These are phyloP conservation scores for Pterulicium gracile DNA, from an alignment of 1,284 basidiomycete genomes.

Conservation along the genomic window DNA sequence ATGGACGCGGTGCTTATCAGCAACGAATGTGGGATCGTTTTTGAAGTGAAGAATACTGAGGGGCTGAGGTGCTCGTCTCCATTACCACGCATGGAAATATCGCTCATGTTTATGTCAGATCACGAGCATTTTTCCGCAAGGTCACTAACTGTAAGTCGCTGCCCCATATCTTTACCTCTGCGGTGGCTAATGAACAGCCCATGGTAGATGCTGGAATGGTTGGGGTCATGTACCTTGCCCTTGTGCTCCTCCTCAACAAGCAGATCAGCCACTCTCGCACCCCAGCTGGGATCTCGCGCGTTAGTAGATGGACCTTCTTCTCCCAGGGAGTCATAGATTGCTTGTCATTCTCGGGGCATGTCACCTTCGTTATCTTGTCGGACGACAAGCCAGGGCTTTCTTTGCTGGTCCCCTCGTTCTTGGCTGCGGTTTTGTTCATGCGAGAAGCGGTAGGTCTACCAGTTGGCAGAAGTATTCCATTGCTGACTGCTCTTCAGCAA, in stretches of 20 bases:
- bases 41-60: constrained; percentile 51
- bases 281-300: constrained; percentile 64
- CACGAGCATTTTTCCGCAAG: constrained; percentile 66
- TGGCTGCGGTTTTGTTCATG: constrained; percentile 61
- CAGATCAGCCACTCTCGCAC: constrained; percentile 71
- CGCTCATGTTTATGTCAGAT: constrained; percentile 22
- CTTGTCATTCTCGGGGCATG: constrained; percentile 75
- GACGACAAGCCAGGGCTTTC: constrained; percentile 72
- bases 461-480: not conserved
- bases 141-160: constrained; percentile 62
- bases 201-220: constrained; percentile 61
- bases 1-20: constrained; percentile 63
- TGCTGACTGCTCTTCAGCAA: constrained; percentile 41
- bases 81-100: constrained; percentile 3
- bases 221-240: constrained; percentile 51
- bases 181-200: constrained; percentile 8
- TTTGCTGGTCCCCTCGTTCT: constrained; percentile 71
- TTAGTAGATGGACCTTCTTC: constrained; percentile 76
- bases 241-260: constrained; percentile 59
- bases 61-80: constrained; percentile 44
- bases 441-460: constrained; percentile 54
- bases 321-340: constrained; percentile 70
- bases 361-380: constrained; percentile 74
- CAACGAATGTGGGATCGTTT: constrained; percentile 67
- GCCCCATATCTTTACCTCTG: constrained; percentile 1